phyloP scores from a whole-genome alignment of 2,329 filamentous ascomycete species.

The Neoscytalidium dimidiatum region DNA sequence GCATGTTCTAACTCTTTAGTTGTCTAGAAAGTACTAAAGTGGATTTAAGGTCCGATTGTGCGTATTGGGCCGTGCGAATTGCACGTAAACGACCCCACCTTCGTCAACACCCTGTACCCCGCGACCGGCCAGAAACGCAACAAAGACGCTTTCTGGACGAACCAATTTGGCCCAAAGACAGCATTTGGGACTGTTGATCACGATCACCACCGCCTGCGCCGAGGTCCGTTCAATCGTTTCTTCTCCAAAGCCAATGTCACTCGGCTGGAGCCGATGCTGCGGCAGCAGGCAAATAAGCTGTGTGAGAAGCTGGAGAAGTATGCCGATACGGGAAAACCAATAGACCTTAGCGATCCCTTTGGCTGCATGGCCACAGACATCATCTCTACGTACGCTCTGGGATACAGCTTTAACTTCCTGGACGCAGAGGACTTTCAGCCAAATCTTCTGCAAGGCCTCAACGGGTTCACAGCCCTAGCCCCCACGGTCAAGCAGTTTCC shows the following conservation, averaged over 20 bases:
- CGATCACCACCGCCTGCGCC: conserved; percentile 17
- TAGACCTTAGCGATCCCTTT: neutral
- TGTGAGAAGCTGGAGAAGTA: conserved; percentile 1
- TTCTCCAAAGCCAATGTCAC: conserved; percentile 19
- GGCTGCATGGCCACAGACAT: conserved; percentile 33
- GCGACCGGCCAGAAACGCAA: conserved; percentile 21
- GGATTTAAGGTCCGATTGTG: conserved; percentile 26
- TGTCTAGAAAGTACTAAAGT: no score
- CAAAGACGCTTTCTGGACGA: conserved; percentile 21
- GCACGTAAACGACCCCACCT: conserved; percentile 25
- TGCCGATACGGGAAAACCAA: neutral
- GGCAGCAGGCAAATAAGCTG: conserved; percentile 7
- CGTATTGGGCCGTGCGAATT: conserved; percentile 23
- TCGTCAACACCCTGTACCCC: conserved; percentile 24
- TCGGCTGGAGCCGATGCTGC: conserved; percentile 18
- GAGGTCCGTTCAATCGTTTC: neutral
- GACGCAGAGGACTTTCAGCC: conserved; percentile 30
- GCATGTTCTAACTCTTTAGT: neutral
- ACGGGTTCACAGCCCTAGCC: conserved; percentile 29
- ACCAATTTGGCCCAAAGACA: neutral
- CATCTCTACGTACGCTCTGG: conserved; percentile 43
- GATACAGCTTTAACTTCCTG: conserved; percentile 34
- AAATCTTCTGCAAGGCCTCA: conserved; percentile 28
- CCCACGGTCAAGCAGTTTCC: conserved; percentile 32
- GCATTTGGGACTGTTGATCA: conserved; percentile 14